Evolutionary conservation across 1,284 basidiomycete species (phyloP).

Genomic region (Bondarzewia mesenterica): DNA sequence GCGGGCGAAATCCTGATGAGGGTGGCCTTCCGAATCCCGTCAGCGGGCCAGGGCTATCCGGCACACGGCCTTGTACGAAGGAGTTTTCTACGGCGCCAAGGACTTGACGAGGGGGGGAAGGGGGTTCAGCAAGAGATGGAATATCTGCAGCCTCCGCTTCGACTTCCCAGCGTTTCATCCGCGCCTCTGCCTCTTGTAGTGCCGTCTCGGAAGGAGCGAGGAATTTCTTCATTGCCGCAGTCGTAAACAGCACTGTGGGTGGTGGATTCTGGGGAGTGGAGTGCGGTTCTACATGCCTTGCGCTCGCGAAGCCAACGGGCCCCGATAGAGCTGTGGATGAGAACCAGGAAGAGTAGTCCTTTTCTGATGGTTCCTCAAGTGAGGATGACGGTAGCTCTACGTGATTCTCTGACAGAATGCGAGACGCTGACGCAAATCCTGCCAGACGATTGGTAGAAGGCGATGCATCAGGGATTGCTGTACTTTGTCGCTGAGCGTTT

Average conservation of each 20-base stretch:
- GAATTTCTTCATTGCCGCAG: slow-evolving; percentile 12
- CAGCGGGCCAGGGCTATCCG: slow-evolving; percentile 15
- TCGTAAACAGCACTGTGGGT: slow-evolving; percentile 3
- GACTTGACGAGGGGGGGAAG: slow-evolving; percentile 27
- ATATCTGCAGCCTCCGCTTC: slow-evolving; percentile 27
- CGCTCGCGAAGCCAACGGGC: not conserved
- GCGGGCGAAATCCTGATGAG: not conserved
- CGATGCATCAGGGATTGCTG: not conserved
- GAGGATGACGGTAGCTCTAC: not conserved
- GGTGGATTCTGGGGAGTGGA: not conserved
- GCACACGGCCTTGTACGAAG: slow-evolving; percentile 23
- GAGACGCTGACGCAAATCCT: not conserved
- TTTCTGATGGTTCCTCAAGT: not conserved
- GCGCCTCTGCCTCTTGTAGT: slow-evolving; percentile 45
- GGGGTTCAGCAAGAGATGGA: slow-evolving; percentile 3
- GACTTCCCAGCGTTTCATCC: slow-evolving; percentile 44
- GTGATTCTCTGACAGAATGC: not conserved
- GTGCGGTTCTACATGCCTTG: not conserved
- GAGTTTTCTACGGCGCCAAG: slow-evolving; percentile 36
- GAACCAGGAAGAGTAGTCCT: slow-evolving; percentile 1
- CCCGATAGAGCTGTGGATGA: not conserved
- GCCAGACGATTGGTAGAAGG: not conserved
- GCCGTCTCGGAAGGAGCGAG: slow-evolving; percentile 52
- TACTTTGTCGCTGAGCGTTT: not conserved
- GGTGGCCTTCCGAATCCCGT: not conserved